phyloP scores from a whole-genome alignment of 352 stramenopile genomes.

The Globisporangium apiculatum region DNA sequence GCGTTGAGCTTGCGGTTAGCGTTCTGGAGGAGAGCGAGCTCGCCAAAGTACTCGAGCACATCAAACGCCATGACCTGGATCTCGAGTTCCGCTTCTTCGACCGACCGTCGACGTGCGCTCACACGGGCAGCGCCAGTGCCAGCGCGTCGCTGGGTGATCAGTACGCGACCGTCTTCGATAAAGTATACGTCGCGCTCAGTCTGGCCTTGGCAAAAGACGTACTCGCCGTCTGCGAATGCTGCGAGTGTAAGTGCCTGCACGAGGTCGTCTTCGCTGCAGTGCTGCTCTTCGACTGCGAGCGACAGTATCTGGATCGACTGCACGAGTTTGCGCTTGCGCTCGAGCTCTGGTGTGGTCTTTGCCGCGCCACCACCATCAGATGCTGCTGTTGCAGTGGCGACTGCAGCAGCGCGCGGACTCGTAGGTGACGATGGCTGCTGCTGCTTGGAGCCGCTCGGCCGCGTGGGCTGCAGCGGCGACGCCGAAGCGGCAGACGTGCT shows the following conservation, averaged over 20 bases:
- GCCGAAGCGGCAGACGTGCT: too few species aligned
- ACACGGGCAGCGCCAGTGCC: conserved; percentile 7
- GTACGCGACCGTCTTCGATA: conserved; percentile 63
- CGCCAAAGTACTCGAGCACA: conserved; percentile 62
- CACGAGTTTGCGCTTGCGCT: conserved; percentile 45
- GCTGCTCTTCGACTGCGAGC: conserved; percentile 33
- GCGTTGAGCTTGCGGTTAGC: conserved; percentile 34
- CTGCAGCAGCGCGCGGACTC: conserved; percentile 4
- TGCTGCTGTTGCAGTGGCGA: background rate
- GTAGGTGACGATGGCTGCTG: background rate
- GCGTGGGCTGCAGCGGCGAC: too few species aligned
- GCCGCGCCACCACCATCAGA: too few species aligned
- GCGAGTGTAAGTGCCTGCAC: conserved; percentile 24
- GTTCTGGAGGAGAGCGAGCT: conserved; percentile 38
- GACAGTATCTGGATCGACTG: conserved; percentile 41
- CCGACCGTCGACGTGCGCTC: conserved; percentile 23
- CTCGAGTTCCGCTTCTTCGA: conserved; percentile 42
- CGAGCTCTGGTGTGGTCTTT: conserved; percentile 7
- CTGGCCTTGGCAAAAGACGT: conserved; percentile 62
- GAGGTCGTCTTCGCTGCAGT: conserved; percentile 38
- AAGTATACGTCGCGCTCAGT: conserved; percentile 52
- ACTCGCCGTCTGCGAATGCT: conserved; percentile 44
- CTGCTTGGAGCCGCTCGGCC: background rate
- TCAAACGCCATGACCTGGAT: conserved; percentile 46
- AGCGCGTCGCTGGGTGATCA: conserved; percentile 46